A percentile compares a stretch with the other conserved stretches of the same genome.
These are phyloP conservation scores for Cercospora zeina DNA, from an alignment of 2,329 filamentous ascomycete species.

Conservation along the genomic window DNA sequence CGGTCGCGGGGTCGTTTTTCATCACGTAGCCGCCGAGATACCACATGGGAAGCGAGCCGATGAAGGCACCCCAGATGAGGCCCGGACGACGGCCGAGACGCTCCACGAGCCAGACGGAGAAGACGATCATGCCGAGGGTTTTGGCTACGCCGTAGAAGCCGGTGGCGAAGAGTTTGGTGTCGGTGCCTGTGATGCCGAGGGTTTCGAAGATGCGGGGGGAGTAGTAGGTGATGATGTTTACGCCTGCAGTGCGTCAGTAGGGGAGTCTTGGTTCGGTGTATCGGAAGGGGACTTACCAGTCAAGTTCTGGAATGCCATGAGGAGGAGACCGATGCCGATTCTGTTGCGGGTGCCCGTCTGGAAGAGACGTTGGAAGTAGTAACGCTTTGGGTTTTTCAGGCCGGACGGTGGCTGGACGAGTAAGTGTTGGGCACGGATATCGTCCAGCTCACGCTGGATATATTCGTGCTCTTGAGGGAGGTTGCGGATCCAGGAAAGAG, in stretches of 20 bases:
- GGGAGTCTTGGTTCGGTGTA: too few species aligned
- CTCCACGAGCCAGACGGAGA: slow-evolving; percentile 45
- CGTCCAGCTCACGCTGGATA: slow-evolving; percentile 53
- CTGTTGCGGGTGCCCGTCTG: slow-evolving; percentile 44
- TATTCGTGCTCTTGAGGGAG: slow-evolving; percentile 47
- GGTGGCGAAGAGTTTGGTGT: slow-evolving; percentile 50
- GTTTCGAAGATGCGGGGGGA: slow-evolving; percentile 41
- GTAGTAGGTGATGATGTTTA: slow-evolving; percentile 44
- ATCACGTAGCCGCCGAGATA: slow-evolving; percentile 57
- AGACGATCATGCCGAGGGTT: slow-evolving; percentile 43
- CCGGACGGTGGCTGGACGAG: slow-evolving; percentile 39
- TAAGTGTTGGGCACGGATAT: slow-evolving; percentile 56
- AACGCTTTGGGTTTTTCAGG: slow-evolving; percentile 21
- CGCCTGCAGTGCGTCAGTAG: background rate
- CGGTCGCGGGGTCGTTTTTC: slow-evolving; percentile 51
- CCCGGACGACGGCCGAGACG: slow-evolving; percentile 45
- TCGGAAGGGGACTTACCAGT: slow-evolving; percentile 29
- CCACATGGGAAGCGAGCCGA: slow-evolving; percentile 52
- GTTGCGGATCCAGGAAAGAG: slow-evolving; percentile 48
- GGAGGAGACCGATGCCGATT: slow-evolving; percentile 43
- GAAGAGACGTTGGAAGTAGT: slow-evolving; percentile 47
- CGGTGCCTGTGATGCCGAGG: slow-evolving; percentile 49
- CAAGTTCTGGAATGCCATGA: slow-evolving; percentile 44
- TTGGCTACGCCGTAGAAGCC: slow-evolving; percentile 54
- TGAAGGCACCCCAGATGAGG: slow-evolving; percentile 52